Evolutionary conservation across 1,284 basidiomycete genomes (phyloP).

Genomic region (Ceratobasidium sp.): DNA sequence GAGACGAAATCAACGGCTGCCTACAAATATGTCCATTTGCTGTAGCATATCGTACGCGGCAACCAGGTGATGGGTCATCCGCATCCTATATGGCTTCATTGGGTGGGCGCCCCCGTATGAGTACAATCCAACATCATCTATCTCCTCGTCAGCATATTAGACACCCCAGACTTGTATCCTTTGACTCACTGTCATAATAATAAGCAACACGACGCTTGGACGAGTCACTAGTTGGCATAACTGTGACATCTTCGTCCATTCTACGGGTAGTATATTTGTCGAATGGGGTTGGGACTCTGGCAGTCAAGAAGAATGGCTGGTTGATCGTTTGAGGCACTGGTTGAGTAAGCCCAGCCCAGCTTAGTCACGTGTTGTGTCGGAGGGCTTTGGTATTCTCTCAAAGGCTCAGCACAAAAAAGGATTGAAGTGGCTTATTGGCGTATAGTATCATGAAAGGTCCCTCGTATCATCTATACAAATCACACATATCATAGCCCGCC

Average conservation of each 20-base stretch:
- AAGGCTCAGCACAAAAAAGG: background rate
- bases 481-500: constrained; percentile 68
- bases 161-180: background rate
- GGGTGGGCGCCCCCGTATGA: constrained; percentile 91
- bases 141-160: background rate
- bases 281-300: background rate
- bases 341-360: background rate
- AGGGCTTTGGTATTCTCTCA: constrained; percentile 25
- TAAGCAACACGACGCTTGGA: constrained; percentile 69
- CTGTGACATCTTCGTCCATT: constrained; percentile 31
- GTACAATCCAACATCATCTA: constrained; percentile 83
- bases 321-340: background rate
- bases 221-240: background rate
- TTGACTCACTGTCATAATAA: constrained; percentile 68
- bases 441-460: background rate
- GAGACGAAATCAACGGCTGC: constrained; percentile 53
- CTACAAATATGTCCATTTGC: constrained; percentile 90
- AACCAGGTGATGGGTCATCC: constrained; percentile 92
- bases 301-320: too few relatives aligned
- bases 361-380: constrained; percentile 34
- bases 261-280: background rate
- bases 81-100: constrained; percentile 96
- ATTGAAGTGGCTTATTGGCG: constrained; percentile 10
- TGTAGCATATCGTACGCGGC: constrained; percentile 90
- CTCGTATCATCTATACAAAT: background rate